Base-by-base conservation (phyloP, 495 filamentous ascomycete genomes). In the Cenococcum geophilum region DNA sequence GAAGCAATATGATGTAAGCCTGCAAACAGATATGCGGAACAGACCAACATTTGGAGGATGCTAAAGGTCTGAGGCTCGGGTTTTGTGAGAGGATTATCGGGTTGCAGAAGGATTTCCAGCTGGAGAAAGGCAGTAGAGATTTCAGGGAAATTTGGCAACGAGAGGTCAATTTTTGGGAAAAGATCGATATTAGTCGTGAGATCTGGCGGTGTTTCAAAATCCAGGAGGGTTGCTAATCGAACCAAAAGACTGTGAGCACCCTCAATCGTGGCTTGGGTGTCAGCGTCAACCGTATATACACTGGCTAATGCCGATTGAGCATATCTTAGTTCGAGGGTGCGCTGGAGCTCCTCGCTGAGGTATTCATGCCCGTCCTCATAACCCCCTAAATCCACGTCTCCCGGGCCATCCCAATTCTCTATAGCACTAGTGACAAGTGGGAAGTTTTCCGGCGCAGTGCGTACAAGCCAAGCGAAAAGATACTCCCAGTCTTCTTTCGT, bases 391-490 rank as follows among this genome's bases (percentile, higher is more conserved):
- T 95, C 91, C 22, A 89, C 78, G 74, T 95, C 90, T 51, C 76
- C 75, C 3, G 91, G 90, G 0, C 91, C 91, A 67, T 86, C 82
- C 91, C 91, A 97, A 55, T 87, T 80, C 50, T 80, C 76, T 61
- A 91, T 78, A 10, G 83, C 85, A 54, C 74, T 77, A 3, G 86
- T 80, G 32, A 83, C 83, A 5, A 71, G 21, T 3, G 62, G 55
- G 47, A 76, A 70, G 55, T 73, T 57, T 42, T 70, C 74, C 75
- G 76, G 80, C 9, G 83, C 84, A 32, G 79, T 83, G 5, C 80
- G 78, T 6, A 90, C 77, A n/a, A 96, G 76, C 91, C 91, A 96
- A 60, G 85, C 77, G 59, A 92, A 88, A 11, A 92, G 83, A 61
- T 82, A 78, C 59, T 91, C 81, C 90, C 89, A 96, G n/a, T 79